phyloP scores from a whole-genome alignment of 225 moss, liverwort and hornwort genomes.

The Sphagnum tenellum region DNA sequence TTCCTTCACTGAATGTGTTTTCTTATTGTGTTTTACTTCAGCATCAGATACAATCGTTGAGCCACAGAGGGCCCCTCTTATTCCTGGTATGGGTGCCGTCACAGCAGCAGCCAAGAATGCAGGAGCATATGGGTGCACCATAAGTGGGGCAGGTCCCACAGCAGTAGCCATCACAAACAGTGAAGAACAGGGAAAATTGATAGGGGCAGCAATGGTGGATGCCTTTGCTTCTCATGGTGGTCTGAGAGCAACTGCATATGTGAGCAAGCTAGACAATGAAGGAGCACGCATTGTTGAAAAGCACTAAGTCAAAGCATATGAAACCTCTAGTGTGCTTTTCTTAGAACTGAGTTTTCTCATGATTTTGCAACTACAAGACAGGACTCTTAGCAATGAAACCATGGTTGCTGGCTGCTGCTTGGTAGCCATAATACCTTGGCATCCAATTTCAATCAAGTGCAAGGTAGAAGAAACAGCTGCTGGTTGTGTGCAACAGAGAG shows the following conservation, averaged over 20 bases:
- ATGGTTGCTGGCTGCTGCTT: too few species aligned
- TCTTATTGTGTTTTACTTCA: constrained; percentile 18
- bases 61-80: constrained; percentile 74
- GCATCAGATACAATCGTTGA: constrained; percentile 96
- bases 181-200: constrained; percentile 52
- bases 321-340: too few species aligned
- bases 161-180: constrained; percentile 88
- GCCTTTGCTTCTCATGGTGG: constrained; percentile 65
- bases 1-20: too few species aligned
- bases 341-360: too few species aligned
- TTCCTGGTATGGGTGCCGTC: constrained; percentile 77
- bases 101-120: constrained; percentile 57
- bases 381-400: too few species aligned
- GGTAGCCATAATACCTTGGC: too few species aligned
- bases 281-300: constrained; percentile 79
- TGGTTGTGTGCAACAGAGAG: too few species aligned
- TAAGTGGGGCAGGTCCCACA: constrained; percentile 95
- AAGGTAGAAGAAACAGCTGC: too few species aligned
- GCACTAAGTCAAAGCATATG: constrained; percentile 6
- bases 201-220: constrained; percentile 79
- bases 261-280: constrained; percentile 75
- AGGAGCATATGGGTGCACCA: constrained; percentile 89
- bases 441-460: too few species aligned
- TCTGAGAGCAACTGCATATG: constrained; percentile 46
- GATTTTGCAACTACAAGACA: too few species aligned